These are phyloP conservation scores for Erysimum cheiranthoides DNA, from an alignment of 345 rosid species.

Conservation along the genomic window DNA sequence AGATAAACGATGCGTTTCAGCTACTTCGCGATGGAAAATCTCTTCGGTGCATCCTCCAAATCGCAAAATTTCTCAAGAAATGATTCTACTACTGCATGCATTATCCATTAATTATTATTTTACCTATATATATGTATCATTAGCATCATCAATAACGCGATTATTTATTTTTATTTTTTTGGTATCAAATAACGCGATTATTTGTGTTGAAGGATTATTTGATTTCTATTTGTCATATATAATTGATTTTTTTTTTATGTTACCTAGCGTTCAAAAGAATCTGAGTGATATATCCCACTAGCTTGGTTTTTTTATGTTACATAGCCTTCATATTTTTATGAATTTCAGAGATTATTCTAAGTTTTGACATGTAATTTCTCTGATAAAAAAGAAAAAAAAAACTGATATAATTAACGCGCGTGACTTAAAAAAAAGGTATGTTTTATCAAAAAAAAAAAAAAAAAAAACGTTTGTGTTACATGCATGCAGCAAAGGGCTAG, in stretches of 20 bases:
- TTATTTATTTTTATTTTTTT: background rate
- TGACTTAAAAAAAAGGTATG: too few relatives aligned
- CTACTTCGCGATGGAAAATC: slow-evolving; percentile 46
- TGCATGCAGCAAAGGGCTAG: background rate
- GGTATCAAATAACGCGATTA: background rate
- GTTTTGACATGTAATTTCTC: too few relatives aligned
- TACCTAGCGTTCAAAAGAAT: too few relatives aligned
- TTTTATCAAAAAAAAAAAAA: too few relatives aligned
- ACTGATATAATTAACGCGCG: too few relatives aligned
- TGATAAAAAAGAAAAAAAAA: too few relatives aligned
- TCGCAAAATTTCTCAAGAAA: slow-evolving; percentile 38
- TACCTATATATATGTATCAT: background rate
- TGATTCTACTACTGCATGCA: slow-evolving; percentile 21
- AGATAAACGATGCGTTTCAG: slow-evolving; percentile 45
- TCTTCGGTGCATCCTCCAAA: slow-evolving; percentile 45
- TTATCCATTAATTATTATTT: background rate
- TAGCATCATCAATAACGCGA: background rate
- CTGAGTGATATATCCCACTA: too few relatives aligned
- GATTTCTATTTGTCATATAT: too few relatives aligned
- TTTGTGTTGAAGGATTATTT: slow-evolving; percentile 6
- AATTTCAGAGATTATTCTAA: too few relatives aligned
- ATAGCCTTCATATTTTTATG: too few relatives aligned
- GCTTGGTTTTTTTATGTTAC: too few relatives aligned
- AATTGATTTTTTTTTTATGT: too few relatives aligned
- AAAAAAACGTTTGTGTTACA: background rate